Evolutionary conservation across 148 eudicot species (phyloP), one percentile per base, ranked within the genome.

Genomic region (Linanthus parryae): DNA sequence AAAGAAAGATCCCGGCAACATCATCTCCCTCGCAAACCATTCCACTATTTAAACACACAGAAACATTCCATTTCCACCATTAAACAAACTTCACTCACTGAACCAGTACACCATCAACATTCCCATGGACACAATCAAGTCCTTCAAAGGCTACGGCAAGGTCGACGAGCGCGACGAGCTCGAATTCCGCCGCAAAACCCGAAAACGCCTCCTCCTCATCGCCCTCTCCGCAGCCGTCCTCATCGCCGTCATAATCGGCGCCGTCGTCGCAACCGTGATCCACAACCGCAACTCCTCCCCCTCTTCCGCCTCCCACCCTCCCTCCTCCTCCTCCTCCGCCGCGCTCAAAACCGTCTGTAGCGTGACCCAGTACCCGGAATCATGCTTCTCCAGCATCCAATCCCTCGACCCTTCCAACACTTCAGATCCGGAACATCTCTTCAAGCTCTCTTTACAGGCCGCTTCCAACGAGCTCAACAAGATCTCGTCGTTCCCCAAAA

Each of bases 71-170:
- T n/a, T n/a, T n/a, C n/a, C n/a, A n/a, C n/a, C n/a, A n/a, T n/a
- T n/a, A n/a, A n/a, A n/a, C n/a, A n/a, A n/a, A n/a, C n/a, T n/a
- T n/a, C n/a, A n/a, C n/a, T n/a, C n/a, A n/a, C n/a, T n/a, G n/a
- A n/a, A n/a, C n/a, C n/a, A n/a, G n/a, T n/a, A n/a, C n/a, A n/a
- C n/a, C n/a, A n/a, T n/a, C n/a, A 28, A 2, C 13, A 14, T 7
- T 8, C 16, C 28, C 27, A 84, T 84, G 92, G 92, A 84, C n/a
- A 60, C 86, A 1, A 65, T 84, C 41, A 72, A 80, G 8, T 84
- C 92, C 58, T 77, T 84, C 74, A 84, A 77, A 34, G 92, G 86
- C 48, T 84, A 84, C 41, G 86, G 86, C 64, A 84, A 80, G 24
- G 86, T 84, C 0, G 92, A 84, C 59, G 60, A 40, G n/a, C 42